Percentiles rank a stretch among this genome's conserved stretches.
These are phyloP conservation scores for Staphylotrichum tortipilum DNA, from an alignment of 495 filamentous ascomycete species.

Conservation along the genomic window DNA sequence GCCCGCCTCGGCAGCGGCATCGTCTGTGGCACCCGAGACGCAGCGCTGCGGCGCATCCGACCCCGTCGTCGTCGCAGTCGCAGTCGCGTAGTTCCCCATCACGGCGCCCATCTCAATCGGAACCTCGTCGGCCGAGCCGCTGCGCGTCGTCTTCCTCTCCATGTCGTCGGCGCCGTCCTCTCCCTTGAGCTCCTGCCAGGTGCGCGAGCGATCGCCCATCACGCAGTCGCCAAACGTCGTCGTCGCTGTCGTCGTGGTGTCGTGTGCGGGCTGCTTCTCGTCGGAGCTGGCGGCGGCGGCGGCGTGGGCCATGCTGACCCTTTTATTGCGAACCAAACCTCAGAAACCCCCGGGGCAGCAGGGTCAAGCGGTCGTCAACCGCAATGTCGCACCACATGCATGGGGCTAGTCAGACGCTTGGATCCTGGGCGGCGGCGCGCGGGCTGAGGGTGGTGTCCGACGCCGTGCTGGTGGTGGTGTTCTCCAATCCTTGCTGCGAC, in stretches of 20 bases:
- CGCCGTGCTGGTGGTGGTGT: background rate
- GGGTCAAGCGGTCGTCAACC: background rate
- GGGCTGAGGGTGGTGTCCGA: background rate
- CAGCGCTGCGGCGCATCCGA: background rate
- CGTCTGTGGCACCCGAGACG: conserved; percentile 1
- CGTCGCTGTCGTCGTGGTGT: background rate
- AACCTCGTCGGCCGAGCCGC: background rate
- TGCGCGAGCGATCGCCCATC: background rate
- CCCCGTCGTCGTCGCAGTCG: background rate
- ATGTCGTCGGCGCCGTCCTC: background rate
- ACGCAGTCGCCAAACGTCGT: too few species aligned
- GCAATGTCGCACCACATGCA: background rate
- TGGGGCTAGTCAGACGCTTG: background rate
- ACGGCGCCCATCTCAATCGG: conserved; percentile 16
- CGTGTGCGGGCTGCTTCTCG: background rate
- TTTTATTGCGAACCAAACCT: too few species aligned
- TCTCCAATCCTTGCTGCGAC: background rate
- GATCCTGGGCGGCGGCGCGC: background rate
- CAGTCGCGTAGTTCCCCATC: background rate
- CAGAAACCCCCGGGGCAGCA: background rate
- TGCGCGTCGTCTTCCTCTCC: background rate
- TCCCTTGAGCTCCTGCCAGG: conserved; percentile 1
- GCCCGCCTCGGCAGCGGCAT: background rate
- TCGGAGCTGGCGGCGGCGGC: background rate
- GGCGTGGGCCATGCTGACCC: background rate